phyloP scores from a whole-genome alignment of 306 rosid species.

The Ormosia emarginata region DNA sequence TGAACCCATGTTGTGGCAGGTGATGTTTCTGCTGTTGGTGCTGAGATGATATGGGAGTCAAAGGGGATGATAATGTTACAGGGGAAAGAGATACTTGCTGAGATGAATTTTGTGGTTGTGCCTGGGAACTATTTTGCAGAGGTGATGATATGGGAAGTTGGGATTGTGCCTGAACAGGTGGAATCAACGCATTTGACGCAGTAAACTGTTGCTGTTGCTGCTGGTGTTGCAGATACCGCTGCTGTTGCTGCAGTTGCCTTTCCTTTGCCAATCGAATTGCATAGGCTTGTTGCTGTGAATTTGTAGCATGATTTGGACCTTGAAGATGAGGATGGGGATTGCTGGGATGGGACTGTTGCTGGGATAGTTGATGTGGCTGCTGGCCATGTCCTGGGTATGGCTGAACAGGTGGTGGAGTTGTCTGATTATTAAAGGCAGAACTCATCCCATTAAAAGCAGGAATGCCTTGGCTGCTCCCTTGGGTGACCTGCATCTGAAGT shows the following conservation, averaged over 20 bases:
- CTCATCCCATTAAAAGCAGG: conserved; percentile 74
- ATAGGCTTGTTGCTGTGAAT: conserved; percentile 69
- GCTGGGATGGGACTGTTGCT: conserved; percentile 70
- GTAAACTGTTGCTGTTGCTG: conserved; percentile 71
- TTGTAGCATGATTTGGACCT: conserved; percentile 63
- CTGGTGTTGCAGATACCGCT: conserved; percentile 59
- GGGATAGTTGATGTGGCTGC: conserved; percentile 72
- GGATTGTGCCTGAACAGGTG: conserved; percentile 64
- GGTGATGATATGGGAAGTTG: conserved; percentile 71
- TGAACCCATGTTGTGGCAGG: conserved; percentile 68
- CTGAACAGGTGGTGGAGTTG: conserved; percentile 64
- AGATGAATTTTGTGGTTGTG: conserved; percentile 63
- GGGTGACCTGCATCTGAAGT: conserved; percentile 70
- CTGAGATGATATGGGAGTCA: conserved; percentile 69
- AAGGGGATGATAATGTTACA: conserved; percentile 62
- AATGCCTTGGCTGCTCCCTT: conserved; percentile 72
- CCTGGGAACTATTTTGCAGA: conserved; percentile 65
- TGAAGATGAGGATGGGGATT: conserved; percentile 77
- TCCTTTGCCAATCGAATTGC: conserved; percentile 73
- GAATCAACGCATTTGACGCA: conserved; percentile 57
- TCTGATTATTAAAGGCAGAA: conserved; percentile 79
- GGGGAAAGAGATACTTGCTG: conserved; percentile 64
- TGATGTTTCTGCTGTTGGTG: conserved; percentile 91
- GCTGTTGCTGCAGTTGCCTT: conserved; percentile 77
- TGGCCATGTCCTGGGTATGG: conserved; percentile 75